These are phyloP conservation scores for Rhododendron ferrugineum DNA, from an alignment of 148 eudicot species.

Conservation along the genomic window DNA sequence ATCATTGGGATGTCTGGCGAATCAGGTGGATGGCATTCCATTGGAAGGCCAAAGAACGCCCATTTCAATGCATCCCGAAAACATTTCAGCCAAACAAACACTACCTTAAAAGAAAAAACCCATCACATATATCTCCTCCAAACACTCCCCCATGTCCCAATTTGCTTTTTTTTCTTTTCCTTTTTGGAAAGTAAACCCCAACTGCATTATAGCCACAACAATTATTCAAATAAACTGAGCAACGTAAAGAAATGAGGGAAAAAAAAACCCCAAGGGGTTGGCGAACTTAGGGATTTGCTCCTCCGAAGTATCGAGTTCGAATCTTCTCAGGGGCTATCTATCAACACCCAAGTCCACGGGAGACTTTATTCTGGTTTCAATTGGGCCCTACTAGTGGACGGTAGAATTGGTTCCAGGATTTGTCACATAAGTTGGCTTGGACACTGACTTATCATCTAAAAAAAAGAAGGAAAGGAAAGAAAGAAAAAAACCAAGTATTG, in stretches of 20 bases:
- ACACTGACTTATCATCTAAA: neutral
- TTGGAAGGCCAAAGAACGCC: neutral
- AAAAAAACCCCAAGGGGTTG: too few relatives aligned
- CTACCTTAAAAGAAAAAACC: neutral
- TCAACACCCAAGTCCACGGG: too few relatives aligned
- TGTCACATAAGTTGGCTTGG: too few relatives aligned
- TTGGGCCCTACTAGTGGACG: neutral
- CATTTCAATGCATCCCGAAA: neutral
- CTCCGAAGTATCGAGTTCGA: too few relatives aligned
- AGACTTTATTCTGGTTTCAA: too few relatives aligned
- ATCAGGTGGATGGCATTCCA: neutral
- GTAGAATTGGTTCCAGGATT: neutral
- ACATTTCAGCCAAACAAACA: neutral
- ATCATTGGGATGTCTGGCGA: neutral
- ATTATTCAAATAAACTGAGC: neutral
- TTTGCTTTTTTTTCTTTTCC: neutral
- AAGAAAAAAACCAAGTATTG: neutral
- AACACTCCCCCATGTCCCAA: neutral
- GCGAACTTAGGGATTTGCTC: too few relatives aligned
- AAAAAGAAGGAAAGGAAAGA: neutral
- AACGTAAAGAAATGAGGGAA: neutral
- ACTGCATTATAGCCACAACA: neutral
- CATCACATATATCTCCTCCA: neutral
- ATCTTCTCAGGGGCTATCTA: too few relatives aligned
- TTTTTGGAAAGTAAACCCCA: neutral